Conservation (phyloP, 441 rosid genomes). For the Bruguiera hainesii region DNA sequence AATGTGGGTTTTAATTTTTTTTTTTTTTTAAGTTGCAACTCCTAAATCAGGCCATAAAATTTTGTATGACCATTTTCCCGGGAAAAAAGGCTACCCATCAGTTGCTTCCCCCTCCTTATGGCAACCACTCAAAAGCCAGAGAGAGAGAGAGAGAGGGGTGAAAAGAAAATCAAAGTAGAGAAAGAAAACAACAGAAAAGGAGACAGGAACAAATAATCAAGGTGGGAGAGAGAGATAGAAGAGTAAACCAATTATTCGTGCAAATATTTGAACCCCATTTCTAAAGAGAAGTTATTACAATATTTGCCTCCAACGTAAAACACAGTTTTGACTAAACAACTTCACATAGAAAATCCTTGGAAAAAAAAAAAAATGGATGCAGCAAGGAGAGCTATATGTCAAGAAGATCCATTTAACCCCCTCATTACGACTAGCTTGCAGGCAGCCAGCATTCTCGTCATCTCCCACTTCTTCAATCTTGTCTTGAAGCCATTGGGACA, state of each 20-base stretch:
- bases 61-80: neutral
- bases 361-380: slow-evolving; percentile 17
- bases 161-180: too few species aligned
- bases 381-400: slow-evolving; percentile 22
- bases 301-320: neutral
- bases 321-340: too few species aligned
- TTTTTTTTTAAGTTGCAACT: too few species aligned
- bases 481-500: slow-evolving; percentile 66
- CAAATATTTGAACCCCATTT: neutral
- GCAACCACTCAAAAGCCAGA: neutral
- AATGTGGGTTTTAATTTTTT: too few species aligned
- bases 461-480: slow-evolving; percentile 63
- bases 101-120: neutral
- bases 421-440: slow-evolving; percentile 48
- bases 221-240: neutral
- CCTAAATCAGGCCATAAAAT: too few species aligned
- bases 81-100: neutral
- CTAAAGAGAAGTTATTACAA: neutral
- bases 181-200: neutral
- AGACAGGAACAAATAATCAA: neutral
- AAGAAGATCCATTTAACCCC: slow-evolving; percentile 49
- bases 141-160: neutral
- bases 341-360: neutral
- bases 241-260: neutral
- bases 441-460: slow-evolving; percentile 55